Evolutionary conservation across 129 eudicot species (phyloP).

Genomic region (Flaveria robusta): DNA sequence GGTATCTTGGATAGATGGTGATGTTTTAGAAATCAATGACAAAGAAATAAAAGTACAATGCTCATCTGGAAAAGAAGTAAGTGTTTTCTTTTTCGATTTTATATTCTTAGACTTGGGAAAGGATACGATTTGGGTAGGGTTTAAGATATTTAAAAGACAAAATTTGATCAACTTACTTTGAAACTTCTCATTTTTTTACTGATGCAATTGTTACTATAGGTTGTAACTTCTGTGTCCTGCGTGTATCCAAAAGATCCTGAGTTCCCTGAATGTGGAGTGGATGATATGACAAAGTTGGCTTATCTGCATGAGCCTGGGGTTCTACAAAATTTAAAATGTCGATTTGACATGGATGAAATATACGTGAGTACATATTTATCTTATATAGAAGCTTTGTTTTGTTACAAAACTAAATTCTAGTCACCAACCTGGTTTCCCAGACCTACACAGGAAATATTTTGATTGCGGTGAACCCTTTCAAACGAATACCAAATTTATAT

Average conservation of each 20-base stretch:
- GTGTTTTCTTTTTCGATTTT: slow-evolving; percentile 29
- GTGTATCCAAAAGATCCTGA: slow-evolving; percentile 73
- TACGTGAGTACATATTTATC: slow-evolving; percentile 57
- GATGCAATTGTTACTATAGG: slow-evolving; percentile 40
- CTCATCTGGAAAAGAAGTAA: slow-evolving; percentile 64
- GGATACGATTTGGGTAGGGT: neutral
- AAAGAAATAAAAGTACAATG: slow-evolving; percentile 57
- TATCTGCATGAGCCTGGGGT: slow-evolving; percentile 94
- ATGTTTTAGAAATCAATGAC: slow-evolving; percentile 60
- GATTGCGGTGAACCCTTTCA: slow-evolving; percentile 92
- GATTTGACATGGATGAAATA: slow-evolving; percentile 73
- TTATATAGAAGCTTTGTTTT: slow-evolving; percentile 8
- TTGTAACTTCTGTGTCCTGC: slow-evolving; percentile 37
- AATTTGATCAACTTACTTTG: slow-evolving; percentile 15
- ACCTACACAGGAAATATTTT: slow-evolving; percentile 91
- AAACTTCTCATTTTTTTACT: slow-evolving; percentile 9
- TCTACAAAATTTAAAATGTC: slow-evolving; percentile 63
- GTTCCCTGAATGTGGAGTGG: slow-evolving; percentile 65
- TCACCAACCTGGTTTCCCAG: slow-evolving; percentile 44
- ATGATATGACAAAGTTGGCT: slow-evolving; percentile 91
- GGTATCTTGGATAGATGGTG: slow-evolving; percentile 89
- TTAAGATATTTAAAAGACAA: slow-evolving; percentile 2
- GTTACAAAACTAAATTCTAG: slow-evolving; percentile 14
- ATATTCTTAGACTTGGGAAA: neutral
- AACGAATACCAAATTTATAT: slow-evolving; percentile 73